Conservation (phyloP, 345 rosid species). For the Xanthoceras sorbifolium region DNA sequence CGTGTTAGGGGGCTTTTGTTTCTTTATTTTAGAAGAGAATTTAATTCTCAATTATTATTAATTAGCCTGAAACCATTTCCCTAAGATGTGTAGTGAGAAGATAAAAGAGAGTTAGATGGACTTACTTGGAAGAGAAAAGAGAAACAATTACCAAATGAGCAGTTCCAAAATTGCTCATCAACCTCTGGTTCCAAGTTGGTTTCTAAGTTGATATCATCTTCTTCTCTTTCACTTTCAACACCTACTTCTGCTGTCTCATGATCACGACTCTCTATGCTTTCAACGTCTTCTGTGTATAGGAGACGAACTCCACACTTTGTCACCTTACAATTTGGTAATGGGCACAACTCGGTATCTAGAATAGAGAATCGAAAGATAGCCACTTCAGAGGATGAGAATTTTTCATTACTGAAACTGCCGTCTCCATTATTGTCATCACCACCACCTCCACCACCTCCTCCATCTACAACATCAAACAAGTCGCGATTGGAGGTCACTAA, state of each 20-base stretch:
- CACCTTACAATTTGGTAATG: not conserved
- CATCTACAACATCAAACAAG: too few relatives aligned
- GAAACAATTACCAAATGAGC: not conserved
- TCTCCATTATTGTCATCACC: not conserved
- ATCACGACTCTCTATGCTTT: not conserved
- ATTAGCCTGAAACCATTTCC: too few relatives aligned
- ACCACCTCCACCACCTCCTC: too few relatives aligned
- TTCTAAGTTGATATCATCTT: not conserved
- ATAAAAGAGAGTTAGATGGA: not conserved
- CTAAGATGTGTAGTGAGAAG: not conserved
- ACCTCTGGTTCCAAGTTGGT: not conserved
- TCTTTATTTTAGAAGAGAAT: too few relatives aligned
- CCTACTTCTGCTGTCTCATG: not conserved
- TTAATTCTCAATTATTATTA: too few relatives aligned
- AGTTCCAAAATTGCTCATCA: not conserved
- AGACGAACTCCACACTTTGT: constrained; percentile 6
- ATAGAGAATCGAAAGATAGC: constrained; percentile 7
- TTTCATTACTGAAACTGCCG: not conserved
- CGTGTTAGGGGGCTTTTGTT: too few relatives aligned
- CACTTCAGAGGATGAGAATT: not conserved
- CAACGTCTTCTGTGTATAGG: not conserved
- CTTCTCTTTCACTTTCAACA: not conserved
- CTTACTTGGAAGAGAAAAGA: not conserved
- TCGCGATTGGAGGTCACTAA: too few relatives aligned
- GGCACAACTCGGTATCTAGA: not conserved